These are phyloP conservation scores for Gamsiella multidivaricata DNA, from an alignment of 192 early-diverging fungal genomes.

Conservation along the genomic window DNA sequence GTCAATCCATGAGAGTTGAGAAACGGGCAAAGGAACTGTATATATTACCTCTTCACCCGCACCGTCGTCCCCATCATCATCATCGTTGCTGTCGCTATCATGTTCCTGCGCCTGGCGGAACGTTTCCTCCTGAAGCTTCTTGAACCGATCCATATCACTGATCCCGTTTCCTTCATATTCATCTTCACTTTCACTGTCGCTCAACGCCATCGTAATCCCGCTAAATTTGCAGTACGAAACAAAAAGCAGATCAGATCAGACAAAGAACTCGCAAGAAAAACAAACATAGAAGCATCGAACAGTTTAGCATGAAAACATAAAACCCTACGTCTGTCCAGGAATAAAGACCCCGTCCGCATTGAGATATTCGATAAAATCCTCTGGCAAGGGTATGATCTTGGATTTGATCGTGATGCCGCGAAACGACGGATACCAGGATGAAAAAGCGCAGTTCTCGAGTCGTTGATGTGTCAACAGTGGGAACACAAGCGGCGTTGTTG, in stretches of 20 bases:
- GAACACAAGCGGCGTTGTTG: conserved; percentile 44
- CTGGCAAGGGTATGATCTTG: conserved; percentile 76
- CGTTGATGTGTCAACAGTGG: conserved; percentile 71
- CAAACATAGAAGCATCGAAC: background rate
- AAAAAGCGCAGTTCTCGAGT: conserved; percentile 77
- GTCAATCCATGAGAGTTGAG: too few relatives aligned
- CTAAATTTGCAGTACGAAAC: conserved; percentile 9
- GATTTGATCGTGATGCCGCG: conserved; percentile 75
- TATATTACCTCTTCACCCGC: conserved; percentile 45
- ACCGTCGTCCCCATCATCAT: conserved; percentile 49
- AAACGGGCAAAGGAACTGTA: background rate
- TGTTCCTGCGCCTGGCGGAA: conserved; percentile 11
- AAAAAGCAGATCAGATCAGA: background rate
- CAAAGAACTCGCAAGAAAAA: background rate
- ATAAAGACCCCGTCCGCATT: conserved; percentile 87
- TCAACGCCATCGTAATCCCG: conserved; percentile 32
- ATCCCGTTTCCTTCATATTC: conserved; percentile 9
- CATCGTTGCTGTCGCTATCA: conserved; percentile 21
- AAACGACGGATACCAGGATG: conserved; percentile 84
- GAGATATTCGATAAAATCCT: conserved; percentile 87
- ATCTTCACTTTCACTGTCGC: conserved; percentile 33
- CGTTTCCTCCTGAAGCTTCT: conserved; percentile 12
- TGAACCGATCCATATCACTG: conserved; percentile 34
- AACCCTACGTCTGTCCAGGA: conserved; percentile 75
- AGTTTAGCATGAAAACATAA: too few relatives aligned